Conservation (phyloP, 1,284 basidiomycete genomes). For the Pseudomicrostroma phylloplanum region DNA sequence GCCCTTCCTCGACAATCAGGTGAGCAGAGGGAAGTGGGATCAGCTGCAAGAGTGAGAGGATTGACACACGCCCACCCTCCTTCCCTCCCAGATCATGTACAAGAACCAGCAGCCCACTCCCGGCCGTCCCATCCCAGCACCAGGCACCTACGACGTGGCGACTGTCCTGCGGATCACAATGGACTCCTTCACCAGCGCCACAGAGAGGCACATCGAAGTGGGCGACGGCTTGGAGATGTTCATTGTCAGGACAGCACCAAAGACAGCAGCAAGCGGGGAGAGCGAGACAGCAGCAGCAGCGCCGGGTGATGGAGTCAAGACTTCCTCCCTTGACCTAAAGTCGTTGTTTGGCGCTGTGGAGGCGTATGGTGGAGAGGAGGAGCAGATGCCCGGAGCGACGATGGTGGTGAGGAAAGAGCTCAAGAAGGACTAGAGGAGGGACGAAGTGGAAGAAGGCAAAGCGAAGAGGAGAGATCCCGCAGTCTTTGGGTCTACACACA, state of each 20-base stretch:
- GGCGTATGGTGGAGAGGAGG: constrained; percentile 46
- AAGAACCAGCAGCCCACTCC: constrained; percentile 42
- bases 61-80: background rate
- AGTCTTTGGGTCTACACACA: too few species aligned
- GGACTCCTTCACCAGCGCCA: constrained; percentile 47
- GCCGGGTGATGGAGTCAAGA: constrained; percentile 9
- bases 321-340: constrained; percentile 27
- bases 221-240: constrained; percentile 49
- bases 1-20: constrained; percentile 49
- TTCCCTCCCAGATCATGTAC: constrained; percentile 39
- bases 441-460: too few species aligned
- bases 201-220: constrained; percentile 49
- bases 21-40: constrained; percentile 6
- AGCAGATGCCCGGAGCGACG: constrained; percentile 34
- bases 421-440: constrained; percentile 41
- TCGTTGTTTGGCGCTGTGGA: constrained; percentile 35
- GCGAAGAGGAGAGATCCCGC: too few species aligned
- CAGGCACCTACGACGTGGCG: constrained; percentile 38
- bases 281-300: background rate
- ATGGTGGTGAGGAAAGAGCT: constrained; percentile 47
- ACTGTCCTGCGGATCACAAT: constrained; percentile 43
- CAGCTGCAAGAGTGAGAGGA: background rate
- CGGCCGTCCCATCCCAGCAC: constrained; percentile 31
- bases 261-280: constrained; percentile 1
- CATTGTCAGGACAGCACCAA: constrained; percentile 28